Base-by-base conservation (phyloP, 495 filamentous ascomycete genomes). In the Tetracladium setigerum region DNA sequence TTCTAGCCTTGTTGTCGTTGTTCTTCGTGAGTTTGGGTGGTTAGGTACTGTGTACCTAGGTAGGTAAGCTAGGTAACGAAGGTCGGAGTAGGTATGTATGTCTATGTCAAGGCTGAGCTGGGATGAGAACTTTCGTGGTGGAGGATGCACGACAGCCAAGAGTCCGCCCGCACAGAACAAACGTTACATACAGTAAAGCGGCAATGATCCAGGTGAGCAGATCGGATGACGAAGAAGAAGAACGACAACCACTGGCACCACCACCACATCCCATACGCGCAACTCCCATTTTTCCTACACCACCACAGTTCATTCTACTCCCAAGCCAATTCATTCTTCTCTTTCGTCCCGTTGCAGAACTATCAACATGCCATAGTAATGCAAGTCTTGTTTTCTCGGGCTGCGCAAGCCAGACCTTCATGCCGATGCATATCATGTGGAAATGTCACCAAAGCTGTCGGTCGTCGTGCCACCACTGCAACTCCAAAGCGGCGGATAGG, bases 331-430 rank as follows among this genome's bases (percentile, higher is more conserved):
- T 12, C 16, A 22, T 22, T n/a, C 42, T n/a, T n/a, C n/a, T n/a
- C 41, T 11, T 14, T 18, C 36, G 38, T 41, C 14, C 18, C 22
- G 4, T 12, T 13, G 12, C 19, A 15, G 2, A 16, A 41, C 7
- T 6, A 7, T 19, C 40, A 57, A 35, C 13, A 61, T 57, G 54
- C 33, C 33, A 50, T 31, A 37, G 59, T 55, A 52, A 89, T 90
- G 86, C 79, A 82, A 62, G 72, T 72, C 46, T 57, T 87, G 51
- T 85, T 80, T 79, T 84, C 81, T 65, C 82, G 81, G 62, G 73
- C 77, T 67, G 76, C 72, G 57, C 74, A 73, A 68, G 68, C 69
- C 58, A 58, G 67, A 54, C 75, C 76, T 64, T 73, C 76, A 46
- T 86, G 83, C 67, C 73, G 71, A 53, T 87, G 81, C 64, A 72